Evolutionary conservation across 495 filamentous ascomycete genomes (phyloP), one percentile per base, ranked within the genome.

Genomic region (Aspergillus affinis): DNA sequence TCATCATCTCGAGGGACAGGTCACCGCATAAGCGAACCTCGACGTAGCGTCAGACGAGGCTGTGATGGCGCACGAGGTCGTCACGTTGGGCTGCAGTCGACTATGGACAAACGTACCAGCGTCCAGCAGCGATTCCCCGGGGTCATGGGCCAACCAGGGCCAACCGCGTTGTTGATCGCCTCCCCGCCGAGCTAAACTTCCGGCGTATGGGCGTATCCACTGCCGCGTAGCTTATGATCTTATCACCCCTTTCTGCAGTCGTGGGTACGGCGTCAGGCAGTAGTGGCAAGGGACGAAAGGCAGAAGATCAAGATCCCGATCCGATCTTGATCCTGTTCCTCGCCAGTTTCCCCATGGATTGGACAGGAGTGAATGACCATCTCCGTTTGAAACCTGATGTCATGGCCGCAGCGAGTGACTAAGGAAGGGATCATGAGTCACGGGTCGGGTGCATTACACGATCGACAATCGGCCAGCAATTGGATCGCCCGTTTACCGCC

Each of bases 121-220:
- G 10, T 7, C 29, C 29, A 32, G 29, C 29, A 32, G 29, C 29
- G 29, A 32, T 32, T 32, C 29, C 10, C 36, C 36, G 36, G 36
- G 32, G 30, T 15, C 36, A 41, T 15, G 36, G 36, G 36, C 36
- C 36, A 41, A 41, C 36, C 36, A 41, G 36, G 36, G 36, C 36
- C 51, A n/a, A 54, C 29, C 29, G 18, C 36, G 52, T 54, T 23
- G 52, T 44, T 44, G 52, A 54, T 54, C 52, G n/a, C 32, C 41
- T 21, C 32, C 32, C 52, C 32, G 15, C 51, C 17, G 32, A 44
- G 32, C 51, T 32, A 50, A 54, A 46, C 32, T 17, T 13, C 48
- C 18, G 48, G 48, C 48, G 46, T 48, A 7, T 32, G 12, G 36
- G 52, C 32, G 52, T 54, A 23, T 46, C 52, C 52, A 54, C 52